These are phyloP conservation scores for Spathaspora girioi DNA, from an alignment of 805 yeast species.

Conservation along the genomic window DNA sequence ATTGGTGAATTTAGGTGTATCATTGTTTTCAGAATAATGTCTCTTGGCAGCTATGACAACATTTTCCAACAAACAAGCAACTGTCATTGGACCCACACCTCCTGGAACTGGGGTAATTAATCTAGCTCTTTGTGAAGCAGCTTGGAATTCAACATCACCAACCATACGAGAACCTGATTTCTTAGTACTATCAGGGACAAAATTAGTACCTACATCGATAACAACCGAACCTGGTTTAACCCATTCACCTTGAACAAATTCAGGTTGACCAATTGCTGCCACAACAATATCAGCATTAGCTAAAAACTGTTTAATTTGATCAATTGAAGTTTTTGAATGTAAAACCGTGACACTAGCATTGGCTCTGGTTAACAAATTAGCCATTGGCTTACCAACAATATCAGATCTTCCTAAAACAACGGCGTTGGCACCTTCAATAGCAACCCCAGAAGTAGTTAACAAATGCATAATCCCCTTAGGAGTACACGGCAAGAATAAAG, in stretches of 20 bases:
- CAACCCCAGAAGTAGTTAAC: constrained; percentile 53
- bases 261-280: constrained; percentile 72
- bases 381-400: constrained; percentile 80
- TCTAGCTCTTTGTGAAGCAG: constrained; percentile 52
- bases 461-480: constrained; percentile 76
- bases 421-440: constrained; percentile 64
- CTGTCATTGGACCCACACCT: constrained; percentile 92
- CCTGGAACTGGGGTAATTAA: constrained; percentile 87
- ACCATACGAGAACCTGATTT: constrained; percentile 70
- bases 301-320: constrained; percentile 45
- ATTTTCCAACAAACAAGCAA: constrained; percentile 74
- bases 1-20: constrained; percentile 42
- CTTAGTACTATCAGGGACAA: constrained; percentile 59
- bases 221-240: constrained; percentile 64
- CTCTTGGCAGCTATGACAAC: constrained; percentile 66
- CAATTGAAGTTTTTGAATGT: constrained; percentile 61
- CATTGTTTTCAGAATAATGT: constrained; percentile 36
- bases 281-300: constrained; percentile 70
- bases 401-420: constrained; percentile 84
- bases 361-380: constrained; percentile 63
- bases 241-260: constrained; percentile 73
- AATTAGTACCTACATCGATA: constrained; percentile 83
- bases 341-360: constrained; percentile 76
- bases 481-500: constrained; percentile 75
- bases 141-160: constrained; percentile 72